These are phyloP conservation scores for Cunninghamia lanceolata DNA, from an alignment of 75 land plant species.

Conservation along the genomic window DNA sequence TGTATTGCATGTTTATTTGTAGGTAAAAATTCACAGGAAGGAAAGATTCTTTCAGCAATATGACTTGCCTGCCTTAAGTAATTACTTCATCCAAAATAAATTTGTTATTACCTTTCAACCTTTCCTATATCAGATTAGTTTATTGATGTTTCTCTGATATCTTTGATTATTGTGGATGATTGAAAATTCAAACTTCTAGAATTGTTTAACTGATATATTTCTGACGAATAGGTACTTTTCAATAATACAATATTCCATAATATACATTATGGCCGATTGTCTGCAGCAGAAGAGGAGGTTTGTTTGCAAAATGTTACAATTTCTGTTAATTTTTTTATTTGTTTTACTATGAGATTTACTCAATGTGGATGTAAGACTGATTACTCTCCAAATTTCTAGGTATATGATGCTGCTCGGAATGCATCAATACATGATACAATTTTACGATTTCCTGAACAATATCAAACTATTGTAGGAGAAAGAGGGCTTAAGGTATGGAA, in stretches of 20 bases:
- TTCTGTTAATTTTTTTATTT: neutral
- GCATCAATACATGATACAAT: conserved; percentile 96
- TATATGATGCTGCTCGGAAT: conserved; percentile 85
- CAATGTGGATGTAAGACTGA: neutral
- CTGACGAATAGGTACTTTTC: conserved; percentile 72
- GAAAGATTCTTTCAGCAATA: neutral
- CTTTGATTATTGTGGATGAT: neutral
- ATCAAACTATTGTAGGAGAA: conserved; percentile 88
- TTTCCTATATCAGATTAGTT: neutral
- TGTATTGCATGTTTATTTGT: neutral
- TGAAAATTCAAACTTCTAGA: neutral
- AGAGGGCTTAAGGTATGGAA: conserved; percentile 86
- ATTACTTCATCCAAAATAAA: neutral
- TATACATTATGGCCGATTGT: conserved; percentile 86
- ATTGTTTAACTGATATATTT: neutral
- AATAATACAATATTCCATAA: conserved; percentile 96
- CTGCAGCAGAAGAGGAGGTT: conserved; percentile 94
- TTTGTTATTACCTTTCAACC: neutral
- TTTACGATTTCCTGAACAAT: conserved; percentile 82
- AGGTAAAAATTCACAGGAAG: neutral
- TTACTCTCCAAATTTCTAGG: conserved; percentile 33
- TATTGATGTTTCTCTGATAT: neutral
- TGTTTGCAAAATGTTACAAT: neutral
- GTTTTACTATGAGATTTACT: neutral
- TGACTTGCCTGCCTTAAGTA: neutral